phyloP scores from a whole-genome alignment of 352 stramenopile species.

The Globisporangium megalacanthum region DNA sequence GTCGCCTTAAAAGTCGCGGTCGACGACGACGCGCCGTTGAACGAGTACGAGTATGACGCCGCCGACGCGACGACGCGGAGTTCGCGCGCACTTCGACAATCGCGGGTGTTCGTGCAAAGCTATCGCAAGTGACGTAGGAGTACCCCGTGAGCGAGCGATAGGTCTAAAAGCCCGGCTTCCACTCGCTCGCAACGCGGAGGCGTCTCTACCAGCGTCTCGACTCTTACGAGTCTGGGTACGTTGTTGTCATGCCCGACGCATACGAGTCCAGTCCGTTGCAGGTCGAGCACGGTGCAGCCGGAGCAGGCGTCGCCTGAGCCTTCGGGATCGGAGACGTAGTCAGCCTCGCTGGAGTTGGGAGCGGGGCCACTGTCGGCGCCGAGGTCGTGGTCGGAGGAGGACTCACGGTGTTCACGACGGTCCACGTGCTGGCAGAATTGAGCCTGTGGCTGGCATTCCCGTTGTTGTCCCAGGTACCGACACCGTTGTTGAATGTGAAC shows the following conservation, averaged over 20 bases:
- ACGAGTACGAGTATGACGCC: constrained; percentile 29
- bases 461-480: constrained; percentile 40
- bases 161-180: constrained; percentile 31
- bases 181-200: constrained; percentile 25
- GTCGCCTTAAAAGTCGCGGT: constrained; percentile 18
- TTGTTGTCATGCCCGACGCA: constrained; percentile 15
- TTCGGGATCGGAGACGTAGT: constrained; percentile 3
- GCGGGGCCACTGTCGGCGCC: constrained; percentile 3
- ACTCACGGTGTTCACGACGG: constrained; percentile 21
- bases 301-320: constrained; percentile 14
- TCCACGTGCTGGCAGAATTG: constrained; percentile 24
- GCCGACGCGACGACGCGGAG: constrained; percentile 17
- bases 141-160: constrained; percentile 39
- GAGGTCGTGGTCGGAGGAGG: constrained; percentile 10
- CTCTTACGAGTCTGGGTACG: constrained; percentile 19
- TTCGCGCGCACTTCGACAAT: constrained; percentile 35
- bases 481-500: constrained; percentile 42
- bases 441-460: constrained; percentile 34
- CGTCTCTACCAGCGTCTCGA: constrained; percentile 40
- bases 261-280: constrained; percentile 30
- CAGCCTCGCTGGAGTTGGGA: constrained; percentile 6
- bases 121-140: constrained; percentile 32
- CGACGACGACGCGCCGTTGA: constrained; percentile 24
- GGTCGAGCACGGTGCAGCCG: constrained; percentile 21
- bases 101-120: constrained; percentile 20